Evolutionary conservation across 768 basidiomycete genomes (phyloP), one percentile per base, ranked within the genome.

Genomic region (Tricholoma sp.): DNA sequence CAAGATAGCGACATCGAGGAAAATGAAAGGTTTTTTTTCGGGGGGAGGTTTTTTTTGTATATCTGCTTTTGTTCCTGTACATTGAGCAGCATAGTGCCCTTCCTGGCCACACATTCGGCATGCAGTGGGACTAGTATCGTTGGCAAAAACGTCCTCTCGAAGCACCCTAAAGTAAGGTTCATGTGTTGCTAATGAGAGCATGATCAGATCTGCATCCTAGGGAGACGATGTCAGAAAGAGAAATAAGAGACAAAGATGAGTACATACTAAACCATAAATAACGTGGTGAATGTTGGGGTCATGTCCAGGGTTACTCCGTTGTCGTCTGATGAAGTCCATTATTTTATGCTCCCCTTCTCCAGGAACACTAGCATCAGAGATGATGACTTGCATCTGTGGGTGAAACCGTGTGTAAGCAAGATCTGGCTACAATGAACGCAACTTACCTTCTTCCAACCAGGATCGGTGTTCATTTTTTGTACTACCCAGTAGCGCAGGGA

Each of bases 261-360:
- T 34, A 69, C 88, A 57, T 65, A 95, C 94, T 68, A 99, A 74
- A 62, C 97, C 97, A 74, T 98, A 99, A 59, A 99, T 98, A 54
- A 98, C 96, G 68, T 99, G 97, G 33, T 80, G 79, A 3, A 94
- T 98, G 67, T 99, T 98, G 17, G 96, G 88, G 70, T 99, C 88
- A 72, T 98, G 88, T n/a, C 86, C 89, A 20, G 82, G 81, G 66
- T 95, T 91, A 51, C 81, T 78, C 52, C 97, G 82, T 65, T 97
- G 95, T 33, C 95, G 80, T 54, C 97, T 80, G 61, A 99, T 96
- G 69, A 83, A 98, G 69, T 98, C 97, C 94, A 99, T 98, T 60
- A 99, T 98, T 76, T 99, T 99, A 72, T 99, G 97, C 69, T 99
- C 97, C 68, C 97, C 97, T 72, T 99, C 97, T 63, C 97, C 97